Base-by-base conservation (phyloP, 306 rosid species). In the Datisca glomerata region DNA sequence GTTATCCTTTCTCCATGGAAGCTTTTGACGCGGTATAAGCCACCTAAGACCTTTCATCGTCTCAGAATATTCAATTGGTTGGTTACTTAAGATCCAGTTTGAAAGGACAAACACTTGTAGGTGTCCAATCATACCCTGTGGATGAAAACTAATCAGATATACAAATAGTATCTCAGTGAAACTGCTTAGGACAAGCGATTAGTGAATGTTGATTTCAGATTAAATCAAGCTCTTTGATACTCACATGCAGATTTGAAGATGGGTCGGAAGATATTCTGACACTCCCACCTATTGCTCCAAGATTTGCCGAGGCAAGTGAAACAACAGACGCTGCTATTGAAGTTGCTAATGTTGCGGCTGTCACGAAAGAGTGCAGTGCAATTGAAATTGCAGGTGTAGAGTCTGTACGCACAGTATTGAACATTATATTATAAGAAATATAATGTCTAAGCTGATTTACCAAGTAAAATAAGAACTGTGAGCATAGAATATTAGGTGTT, bases 91-190 rank as follows among this genome's bases (percentile, higher is more conserved):
- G 58, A 71, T 61, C 84, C 75, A 63, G 47, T 68, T 61, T 28
- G 78, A 56, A 19, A 79, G 73, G 46, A 70, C 91, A 63, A 79
- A 79, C 64, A 69, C 63, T 52, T 79, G 91, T 29, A 79, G 60
- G 47, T 75, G 80, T 41, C 91, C 80, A 39, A 75, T 23, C 75
- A 79, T 46, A 49, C 84, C 84, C 91, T 79, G 61, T 29, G 22
- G n/a, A 42, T 40, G 52, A 20, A 58, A 39, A 35, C 18, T 32
- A 16, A 12, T 19, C 14, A 43, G 50, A n/a, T n/a, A n/a, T n/a
- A n/a, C n/a, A n/a, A n/a, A n/a, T n/a, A n/a, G n/a, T n/a, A n/a
- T n/a, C n/a, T n/a, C n/a, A n/a, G n/a, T n/a, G n/a, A n/a, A n/a
- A n/a, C n/a, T n/a, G n/a, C n/a, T n/a, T n/a, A n/a, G n/a, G n/a